Conservation (phyloP, 768 basidiomycete species). For the Leccinum broughii region DNA sequence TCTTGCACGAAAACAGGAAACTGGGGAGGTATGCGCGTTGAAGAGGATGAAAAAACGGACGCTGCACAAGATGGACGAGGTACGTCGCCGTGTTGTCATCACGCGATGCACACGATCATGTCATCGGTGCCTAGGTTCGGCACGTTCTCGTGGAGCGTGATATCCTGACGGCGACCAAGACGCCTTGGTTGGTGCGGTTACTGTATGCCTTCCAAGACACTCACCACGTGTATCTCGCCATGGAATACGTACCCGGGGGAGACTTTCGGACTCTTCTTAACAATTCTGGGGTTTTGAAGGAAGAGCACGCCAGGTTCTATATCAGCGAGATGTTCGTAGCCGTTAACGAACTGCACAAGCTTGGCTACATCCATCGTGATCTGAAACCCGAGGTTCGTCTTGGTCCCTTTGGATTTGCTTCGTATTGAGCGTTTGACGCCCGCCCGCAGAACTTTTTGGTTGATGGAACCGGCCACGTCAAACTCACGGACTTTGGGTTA, state of each 20-base stretch:
- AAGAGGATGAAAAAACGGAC: slow-evolving; percentile 98
- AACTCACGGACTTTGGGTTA: slow-evolving; percentile 95
- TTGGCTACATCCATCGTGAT: slow-evolving; percentile 98
- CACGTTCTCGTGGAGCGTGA: slow-evolving; percentile 98
- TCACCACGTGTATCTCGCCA: slow-evolving; percentile 90
- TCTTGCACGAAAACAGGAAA: slow-evolving; percentile 91
- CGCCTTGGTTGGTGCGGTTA: slow-evolving; percentile 93
- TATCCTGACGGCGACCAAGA: slow-evolving; percentile 95
- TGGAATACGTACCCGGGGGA: slow-evolving; percentile 99
- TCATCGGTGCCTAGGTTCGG: slow-evolving; percentile 60
- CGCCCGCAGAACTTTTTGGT: slow-evolving; percentile 86
- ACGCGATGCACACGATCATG: slow-evolving; percentile 1
- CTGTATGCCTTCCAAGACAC: slow-evolving; percentile 97
- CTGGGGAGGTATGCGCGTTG: slow-evolving; percentile 93
- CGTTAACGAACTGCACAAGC: slow-evolving; percentile 92
- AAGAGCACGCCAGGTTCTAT: slow-evolving; percentile 96
- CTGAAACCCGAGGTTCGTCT: slow-evolving; percentile 87
- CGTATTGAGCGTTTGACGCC: background rate
- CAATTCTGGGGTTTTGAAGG: slow-evolving; percentile 96
- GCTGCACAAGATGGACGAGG: slow-evolving; percentile 98
- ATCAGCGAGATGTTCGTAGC: slow-evolving; percentile 97
- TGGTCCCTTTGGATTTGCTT: background rate
- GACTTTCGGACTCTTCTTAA: slow-evolving; percentile 98
- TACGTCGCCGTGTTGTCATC: slow-evolving; percentile 30
- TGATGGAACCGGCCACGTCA: slow-evolving; percentile 94